Evolutionary conservation across 2,329 filamentous ascomycete species (phyloP), one percentile per base, ranked within the genome.

Genomic region (Aspergillus tanneri): DNA sequence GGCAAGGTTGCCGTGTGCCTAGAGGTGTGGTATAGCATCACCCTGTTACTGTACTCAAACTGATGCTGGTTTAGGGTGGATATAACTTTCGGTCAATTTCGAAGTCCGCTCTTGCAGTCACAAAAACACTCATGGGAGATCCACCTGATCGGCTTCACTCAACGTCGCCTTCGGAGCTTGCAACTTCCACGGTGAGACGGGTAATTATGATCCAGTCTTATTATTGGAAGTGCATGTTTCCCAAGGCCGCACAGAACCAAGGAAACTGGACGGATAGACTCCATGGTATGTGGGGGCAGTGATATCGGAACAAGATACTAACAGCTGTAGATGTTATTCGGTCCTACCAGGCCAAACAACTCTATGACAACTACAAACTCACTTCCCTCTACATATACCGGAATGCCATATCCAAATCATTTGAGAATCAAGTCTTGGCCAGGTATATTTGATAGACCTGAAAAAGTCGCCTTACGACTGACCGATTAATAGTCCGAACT

Each of bases 21-120:
- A 2, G 93, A 99, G 69, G 75, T 77, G 51, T 42, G 59, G n/a
- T n/a, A n/a, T n/a, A n/a, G n/a, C n/a, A n/a, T n/a, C n/a, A n/a
- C n/a, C n/a, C n/a, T n/a, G n/a, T n/a, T n/a, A n/a, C n/a, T n/a
- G n/a, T n/a, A n/a, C n/a, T n/a, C n/a, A n/a, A n/a, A n/a, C n/a
- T n/a, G n/a, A n/a, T n/a, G n/a, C n/a, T n/a, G n/a, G n/a, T n/a
- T n/a, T 41, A 77, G 72, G 93, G 93, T 18, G 93, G 93, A 7
- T 99, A 99, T 71, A 97, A 97, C 61, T 82, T 99, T 19, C 77
- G 84, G 39, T 93, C 93, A 0, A 99, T 99, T 49, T 95, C 93
- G 0, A 85, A 88, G 48, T 97, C 93, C 4, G 91, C 93, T 1
- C 79, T 96, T 4, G 90, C 92, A 2, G 93, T 99, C 1, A 93